phyloP scores from a whole-genome alignment of 371 early-diverging fungal species.

The Lichtheimia ramosa region DNA sequence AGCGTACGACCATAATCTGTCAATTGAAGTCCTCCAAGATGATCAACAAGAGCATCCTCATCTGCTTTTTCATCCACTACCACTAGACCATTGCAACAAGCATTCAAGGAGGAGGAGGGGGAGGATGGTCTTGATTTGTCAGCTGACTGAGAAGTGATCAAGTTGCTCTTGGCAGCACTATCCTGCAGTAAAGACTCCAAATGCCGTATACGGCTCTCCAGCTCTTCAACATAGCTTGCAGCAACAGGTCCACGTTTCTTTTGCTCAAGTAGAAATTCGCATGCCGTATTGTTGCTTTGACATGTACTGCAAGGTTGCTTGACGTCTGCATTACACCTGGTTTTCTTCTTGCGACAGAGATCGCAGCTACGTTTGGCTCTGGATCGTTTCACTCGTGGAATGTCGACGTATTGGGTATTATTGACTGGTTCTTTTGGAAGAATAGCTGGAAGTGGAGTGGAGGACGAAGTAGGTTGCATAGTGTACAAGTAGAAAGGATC shows the following conservation, averaged over 20 bases:
- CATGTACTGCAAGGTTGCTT: slow-evolving; percentile 15
- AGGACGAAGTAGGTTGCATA: too few relatives aligned
- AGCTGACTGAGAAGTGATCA: neutral
- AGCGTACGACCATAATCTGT: slow-evolving; percentile 41
- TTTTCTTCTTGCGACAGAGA: slow-evolving; percentile 19
- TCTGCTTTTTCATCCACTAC: too few relatives aligned
- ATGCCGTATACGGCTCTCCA: slow-evolving; percentile 32
- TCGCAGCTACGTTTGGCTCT: slow-evolving; percentile 24
- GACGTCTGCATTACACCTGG: slow-evolving; percentile 13
- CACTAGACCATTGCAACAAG: neutral
- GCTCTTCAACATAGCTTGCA: slow-evolving; percentile 26
- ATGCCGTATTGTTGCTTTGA: slow-evolving; percentile 3
- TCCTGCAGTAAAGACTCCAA: slow-evolving; percentile 29
- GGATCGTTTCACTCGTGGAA: slow-evolving; percentile 10
- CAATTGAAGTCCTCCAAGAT: slow-evolving; percentile 18
- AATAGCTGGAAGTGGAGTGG: too few relatives aligned
- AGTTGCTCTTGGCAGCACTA: neutral
- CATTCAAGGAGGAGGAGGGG: neutral
- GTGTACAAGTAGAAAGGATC: too few relatives aligned
- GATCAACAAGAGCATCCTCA: neutral
- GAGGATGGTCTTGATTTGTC: neutral
- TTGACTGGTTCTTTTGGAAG: neutral
- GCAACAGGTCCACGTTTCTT: neutral
- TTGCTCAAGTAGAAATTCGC: neutral
- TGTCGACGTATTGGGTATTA: neutral